These are phyloP conservation scores for Phytophthora sojae DNA, from an alignment of 352 stramenopile genomes.

Conservation along the genomic window DNA sequence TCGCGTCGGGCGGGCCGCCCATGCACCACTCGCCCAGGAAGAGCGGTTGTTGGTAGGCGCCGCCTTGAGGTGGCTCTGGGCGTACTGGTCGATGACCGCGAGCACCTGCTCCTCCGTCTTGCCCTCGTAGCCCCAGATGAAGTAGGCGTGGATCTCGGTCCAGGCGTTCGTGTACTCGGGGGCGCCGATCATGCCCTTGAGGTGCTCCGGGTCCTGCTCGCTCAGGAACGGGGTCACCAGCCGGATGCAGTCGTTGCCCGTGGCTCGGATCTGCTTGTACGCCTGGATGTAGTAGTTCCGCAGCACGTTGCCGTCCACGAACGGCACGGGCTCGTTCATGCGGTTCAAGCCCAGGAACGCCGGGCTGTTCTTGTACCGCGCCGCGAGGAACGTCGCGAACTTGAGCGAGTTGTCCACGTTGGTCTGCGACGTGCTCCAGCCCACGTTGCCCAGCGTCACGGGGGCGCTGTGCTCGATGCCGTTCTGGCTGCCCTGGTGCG, in stretches of 20 bases:
- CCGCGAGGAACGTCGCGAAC: constrained; percentile 47
- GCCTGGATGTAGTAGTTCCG: constrained; percentile 49
- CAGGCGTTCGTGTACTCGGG: constrained; percentile 64
- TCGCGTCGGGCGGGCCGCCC: constrained; percentile 32
- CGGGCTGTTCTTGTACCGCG: constrained; percentile 46
- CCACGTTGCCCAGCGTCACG: constrained; percentile 4
- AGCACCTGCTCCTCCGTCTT: constrained; percentile 33
- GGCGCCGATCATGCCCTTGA: constrained; percentile 37
- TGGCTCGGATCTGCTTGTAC: constrained; percentile 49
- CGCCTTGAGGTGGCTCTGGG: constrained; percentile 24
- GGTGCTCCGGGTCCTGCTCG: constrained; percentile 37
- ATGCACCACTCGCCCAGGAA: constrained; percentile 65
- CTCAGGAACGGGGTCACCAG: constrained; percentile 46
- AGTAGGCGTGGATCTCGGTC: constrained; percentile 68
- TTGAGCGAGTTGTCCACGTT: constrained; percentile 47
- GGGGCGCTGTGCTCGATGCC: constrained; percentile 52
- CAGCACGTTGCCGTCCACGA: constrained; percentile 29
- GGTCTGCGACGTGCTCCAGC: constrained; percentile 36
- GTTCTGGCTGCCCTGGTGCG: constrained; percentile 62
- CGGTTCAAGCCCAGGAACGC: constrained; percentile 61
- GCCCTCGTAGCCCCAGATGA: constrained; percentile 53
- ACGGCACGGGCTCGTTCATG: constrained; percentile 59
- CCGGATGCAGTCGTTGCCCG: constrained; percentile 57
- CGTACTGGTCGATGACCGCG: constrained; percentile 24
- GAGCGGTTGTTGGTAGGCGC: constrained; percentile 20